Conservation (phyloP, 441 rosid species). For the Euphorbia celastroides region DNA sequence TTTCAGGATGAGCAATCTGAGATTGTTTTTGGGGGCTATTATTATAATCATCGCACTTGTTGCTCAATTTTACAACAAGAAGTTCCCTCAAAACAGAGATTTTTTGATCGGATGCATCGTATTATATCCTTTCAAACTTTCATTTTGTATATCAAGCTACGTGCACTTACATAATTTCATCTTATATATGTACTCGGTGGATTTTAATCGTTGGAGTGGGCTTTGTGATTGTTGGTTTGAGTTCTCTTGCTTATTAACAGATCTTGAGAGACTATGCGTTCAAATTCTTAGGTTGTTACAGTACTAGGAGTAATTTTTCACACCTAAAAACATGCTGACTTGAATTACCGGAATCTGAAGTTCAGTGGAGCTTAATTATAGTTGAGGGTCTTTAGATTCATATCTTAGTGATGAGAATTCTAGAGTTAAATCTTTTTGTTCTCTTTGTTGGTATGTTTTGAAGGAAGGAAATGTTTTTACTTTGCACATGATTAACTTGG, state of each 20-base stretch:
- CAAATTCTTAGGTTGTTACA: neutral
- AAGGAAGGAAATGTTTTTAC: conserved; percentile 2
- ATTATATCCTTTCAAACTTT: conserved; percentile 62
- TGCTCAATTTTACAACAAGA: conserved; percentile 97
- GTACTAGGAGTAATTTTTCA: neutral
- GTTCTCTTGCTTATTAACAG: neutral
- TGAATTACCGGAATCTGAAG: neutral
- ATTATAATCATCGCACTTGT: conserved; percentile 68
- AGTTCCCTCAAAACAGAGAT: conserved; percentile 83
- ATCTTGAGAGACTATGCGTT: neutral
- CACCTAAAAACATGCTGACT: too few species aligned
- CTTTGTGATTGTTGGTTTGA: neutral
- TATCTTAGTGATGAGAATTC: neutral
- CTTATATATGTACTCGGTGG: neutral
- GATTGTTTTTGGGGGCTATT: conserved; percentile 58
- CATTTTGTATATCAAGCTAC: conserved; percentile 9
- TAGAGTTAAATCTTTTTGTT: neutral
- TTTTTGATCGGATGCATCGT: conserved; percentile 79
- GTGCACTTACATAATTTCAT: neutral
- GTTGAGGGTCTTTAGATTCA: neutral
- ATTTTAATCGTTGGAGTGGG: neutral
- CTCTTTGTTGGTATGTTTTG: neutral
- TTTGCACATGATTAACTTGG: neutral
- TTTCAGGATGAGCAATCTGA: conserved; percentile 77
- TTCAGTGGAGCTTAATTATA: neutral